Conservation (phyloP, 1,139 yeast species). For the Hansenula sp. region DNA sequence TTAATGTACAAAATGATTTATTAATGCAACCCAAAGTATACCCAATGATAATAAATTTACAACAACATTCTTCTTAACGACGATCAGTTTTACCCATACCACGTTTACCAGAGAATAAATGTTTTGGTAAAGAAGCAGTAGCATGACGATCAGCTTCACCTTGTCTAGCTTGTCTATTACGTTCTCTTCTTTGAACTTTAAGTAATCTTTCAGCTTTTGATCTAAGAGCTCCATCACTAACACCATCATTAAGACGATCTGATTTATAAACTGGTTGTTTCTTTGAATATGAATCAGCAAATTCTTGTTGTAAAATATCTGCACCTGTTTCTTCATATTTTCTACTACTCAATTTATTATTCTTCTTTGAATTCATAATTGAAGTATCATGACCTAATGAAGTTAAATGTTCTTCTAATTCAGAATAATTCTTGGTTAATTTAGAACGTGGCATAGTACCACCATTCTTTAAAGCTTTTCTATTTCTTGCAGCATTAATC, state of each 20-base stretch:
- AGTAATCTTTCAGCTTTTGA: slow-evolving; percentile 83
- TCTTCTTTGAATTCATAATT: slow-evolving; percentile 48
- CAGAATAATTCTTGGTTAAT: slow-evolving; percentile 66
- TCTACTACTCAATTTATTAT: slow-evolving; percentile 34
- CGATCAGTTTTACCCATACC: slow-evolving; percentile 83
- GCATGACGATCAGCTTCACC: slow-evolving; percentile 96
- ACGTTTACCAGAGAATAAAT: slow-evolving; percentile 93
- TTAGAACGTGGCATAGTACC: slow-evolving; percentile 93
- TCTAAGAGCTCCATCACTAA: slow-evolving; percentile 75
- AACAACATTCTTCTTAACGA: slow-evolving; percentile 25
- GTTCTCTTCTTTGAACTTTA: slow-evolving; percentile 87
- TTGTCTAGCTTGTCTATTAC: slow-evolving; percentile 87
- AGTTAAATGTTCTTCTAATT: slow-evolving; percentile 87
- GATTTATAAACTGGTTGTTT: slow-evolving; percentile 46
- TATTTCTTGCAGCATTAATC: slow-evolving; percentile 83
- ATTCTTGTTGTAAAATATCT: slow-evolving; percentile 59
- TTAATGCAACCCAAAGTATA: too few relatives aligned
- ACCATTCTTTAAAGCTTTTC: slow-evolving; percentile 82
- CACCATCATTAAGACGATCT: slow-evolving; percentile 84
- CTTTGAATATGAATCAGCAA: slow-evolving; percentile 28
- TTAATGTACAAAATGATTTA: background rate
- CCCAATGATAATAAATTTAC: too few relatives aligned
- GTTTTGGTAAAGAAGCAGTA: slow-evolving; percentile 85
- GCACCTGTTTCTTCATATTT: slow-evolving; percentile 58
- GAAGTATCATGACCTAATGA: slow-evolving; percentile 84